Evolutionary conservation across 1,284 basidiomycete species (phyloP).

Genomic region (Cronartium quercuum): DNA sequence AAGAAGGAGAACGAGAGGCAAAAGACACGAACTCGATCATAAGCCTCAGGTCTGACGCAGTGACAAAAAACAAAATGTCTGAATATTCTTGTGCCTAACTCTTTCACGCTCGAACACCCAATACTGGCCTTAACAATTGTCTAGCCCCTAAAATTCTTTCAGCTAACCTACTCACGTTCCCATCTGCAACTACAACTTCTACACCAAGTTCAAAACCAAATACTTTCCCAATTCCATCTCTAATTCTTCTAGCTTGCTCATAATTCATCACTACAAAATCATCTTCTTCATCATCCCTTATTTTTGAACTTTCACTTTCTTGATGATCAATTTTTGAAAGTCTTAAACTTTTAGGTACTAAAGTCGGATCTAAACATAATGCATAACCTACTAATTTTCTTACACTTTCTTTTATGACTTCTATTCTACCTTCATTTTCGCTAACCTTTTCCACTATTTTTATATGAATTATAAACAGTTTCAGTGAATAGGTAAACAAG

Average conservation of each 20-base stretch:
- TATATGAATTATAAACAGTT: no score
- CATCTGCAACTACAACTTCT: conserved; percentile 86
- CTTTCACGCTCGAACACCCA: no score
- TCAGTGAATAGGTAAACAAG: no score
- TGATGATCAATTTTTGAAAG: neutral
- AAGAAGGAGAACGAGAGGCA: no score
- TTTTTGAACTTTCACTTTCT: conserved; percentile 14
- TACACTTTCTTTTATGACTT: neutral
- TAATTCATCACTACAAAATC: conserved; percentile 93
- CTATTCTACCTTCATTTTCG: conserved; percentile 18
- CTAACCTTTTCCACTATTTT: conserved; percentile 32
- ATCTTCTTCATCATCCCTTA: conserved; percentile 59
- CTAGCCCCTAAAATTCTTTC: conserved; percentile 75
- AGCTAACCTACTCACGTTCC: conserved; percentile 74
- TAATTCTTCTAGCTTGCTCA: conserved; percentile 79
- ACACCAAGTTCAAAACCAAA: conserved; percentile 81
- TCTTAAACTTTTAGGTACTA: conserved; percentile 12
- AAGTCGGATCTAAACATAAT: conserved; percentile 15
- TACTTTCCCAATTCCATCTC: conserved; percentile 65
- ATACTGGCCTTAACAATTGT: conserved; percentile 55
- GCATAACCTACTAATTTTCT: conserved; percentile 26
- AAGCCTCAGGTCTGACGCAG: no score
- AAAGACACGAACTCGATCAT: no score
- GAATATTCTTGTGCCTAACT: no score
- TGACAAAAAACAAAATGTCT: no score